Base-by-base conservation (phyloP, 139 green algal genomes). In the Yamagishiella unicocca region DNA sequence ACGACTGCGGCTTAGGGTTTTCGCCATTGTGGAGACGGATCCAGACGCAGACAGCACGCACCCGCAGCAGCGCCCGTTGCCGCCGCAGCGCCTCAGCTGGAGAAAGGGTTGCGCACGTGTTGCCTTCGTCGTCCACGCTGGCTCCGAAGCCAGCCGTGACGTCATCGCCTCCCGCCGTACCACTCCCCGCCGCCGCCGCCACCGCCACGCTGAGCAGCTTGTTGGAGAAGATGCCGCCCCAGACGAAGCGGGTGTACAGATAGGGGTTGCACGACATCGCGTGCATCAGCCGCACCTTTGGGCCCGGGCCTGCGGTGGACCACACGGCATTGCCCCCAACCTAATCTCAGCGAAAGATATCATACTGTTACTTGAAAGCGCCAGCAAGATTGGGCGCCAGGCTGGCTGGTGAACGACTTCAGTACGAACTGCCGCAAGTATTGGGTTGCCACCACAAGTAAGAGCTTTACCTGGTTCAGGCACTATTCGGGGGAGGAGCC, bases 181-280 rank as follows among this genome's bases (percentile, higher is more conserved):
- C 50, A 17, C 8, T 9, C 37, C 2, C 27, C 3, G 72, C 31
- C 0, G 75, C 53, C 27, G 29, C 58, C 12, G 19, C 58, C 58
- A 45, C 40, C n/a, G 78, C 78, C 24, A 50, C 10, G 0, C 29
- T 42, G 0, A 53, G 12, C 43, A 87, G 81, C 25, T 29, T 40
- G 35, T 45, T 7, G 4, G 43, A 38, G 24, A 87, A 42, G 6
- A 87, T 17, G 22, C 81, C 64, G 3, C 2, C 33, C 81, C 81
- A 87, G 0, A 38, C 31, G 45, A 2, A 54, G 64, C 64, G 33
- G 45, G 66, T 87, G 81, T 40, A 78, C 33, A 87, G 81, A 66
- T 79, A 79, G 29, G 81, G 81, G 67, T 87, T 87, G 81, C 19
- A 19, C 31, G 45, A 40, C 45, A 87, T 42, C n/a, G 31, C 21